These are phyloP conservation scores for Clavariopsis aquatica DNA, from an alignment of 495 filamentous ascomycete species.

Conservation along the genomic window DNA sequence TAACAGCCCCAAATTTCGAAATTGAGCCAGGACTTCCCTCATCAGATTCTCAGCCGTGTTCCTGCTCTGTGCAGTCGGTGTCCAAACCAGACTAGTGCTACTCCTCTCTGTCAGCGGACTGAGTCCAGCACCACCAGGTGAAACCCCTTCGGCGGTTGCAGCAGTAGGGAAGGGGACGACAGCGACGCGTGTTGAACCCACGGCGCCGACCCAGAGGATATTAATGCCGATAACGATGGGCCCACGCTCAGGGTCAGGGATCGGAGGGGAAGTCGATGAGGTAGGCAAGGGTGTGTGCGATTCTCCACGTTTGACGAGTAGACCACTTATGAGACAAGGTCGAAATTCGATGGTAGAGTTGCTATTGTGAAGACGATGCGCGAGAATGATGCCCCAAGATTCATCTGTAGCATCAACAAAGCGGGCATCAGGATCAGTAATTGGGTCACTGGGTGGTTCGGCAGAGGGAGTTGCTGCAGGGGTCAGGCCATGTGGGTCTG, in stretches of 20 bases:
- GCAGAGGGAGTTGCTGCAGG: conserved; percentile 38
- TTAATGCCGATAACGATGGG: conserved; percentile 36
- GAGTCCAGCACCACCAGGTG: conserved; percentile 26
- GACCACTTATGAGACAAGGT: conserved; percentile 68
- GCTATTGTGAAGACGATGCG: conserved; percentile 70
- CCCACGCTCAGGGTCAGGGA: conserved; percentile 20
- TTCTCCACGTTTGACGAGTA: conserved; percentile 71
- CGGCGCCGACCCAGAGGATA: conserved; percentile 53
- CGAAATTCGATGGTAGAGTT: conserved; percentile 63
- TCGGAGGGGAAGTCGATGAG: not conserved
- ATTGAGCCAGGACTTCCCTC: conserved; percentile 72
- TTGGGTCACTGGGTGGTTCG: conserved; percentile 27
- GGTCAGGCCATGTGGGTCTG: conserved; percentile 50
- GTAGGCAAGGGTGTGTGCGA: conserved; percentile 20
- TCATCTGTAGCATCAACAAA: conserved; percentile 79
- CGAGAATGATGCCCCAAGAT: conserved; percentile 74
- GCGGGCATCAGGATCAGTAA: conserved; percentile 65
- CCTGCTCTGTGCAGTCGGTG: conserved; percentile 29
- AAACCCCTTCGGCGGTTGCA: conserved; percentile 27
- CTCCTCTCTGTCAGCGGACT: conserved; percentile 19
- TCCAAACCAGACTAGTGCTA: conserved; percentile 25
- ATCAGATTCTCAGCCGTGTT: conserved; percentile 61
- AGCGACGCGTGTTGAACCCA: conserved; percentile 24
- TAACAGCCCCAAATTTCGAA: conserved; percentile 72
- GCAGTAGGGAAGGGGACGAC: conserved; percentile 20